Percentiles rank a stretch among this genome's conserved stretches.
These are phyloP conservation scores for Ceratobasidium theobromae DNA, from an alignment of 1,284 basidiomycete genomes.

Conservation along the genomic window DNA sequence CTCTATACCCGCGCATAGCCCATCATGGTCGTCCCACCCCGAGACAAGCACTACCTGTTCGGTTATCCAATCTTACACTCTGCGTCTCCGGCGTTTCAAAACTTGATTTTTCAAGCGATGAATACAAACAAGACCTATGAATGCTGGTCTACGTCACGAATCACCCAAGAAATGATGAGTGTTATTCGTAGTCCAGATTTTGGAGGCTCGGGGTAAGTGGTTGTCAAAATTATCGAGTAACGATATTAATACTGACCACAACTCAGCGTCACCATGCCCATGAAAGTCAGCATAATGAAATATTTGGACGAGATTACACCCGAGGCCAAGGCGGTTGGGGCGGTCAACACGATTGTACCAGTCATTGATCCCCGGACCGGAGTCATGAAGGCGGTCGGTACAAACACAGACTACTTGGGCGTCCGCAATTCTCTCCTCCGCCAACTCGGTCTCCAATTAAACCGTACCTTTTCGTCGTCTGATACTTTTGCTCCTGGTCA, in stretches of 20 bases:
- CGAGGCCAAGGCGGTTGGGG: conserved; percentile 41
- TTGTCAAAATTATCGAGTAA: not conserved
- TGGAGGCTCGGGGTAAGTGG: conserved; percentile 40
- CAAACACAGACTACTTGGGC: conserved; percentile 45
- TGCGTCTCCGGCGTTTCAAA: conserved; percentile 44
- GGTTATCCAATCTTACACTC: conserved; percentile 47
- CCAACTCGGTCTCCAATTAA: conserved; percentile 35
- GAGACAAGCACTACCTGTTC: conserved; percentile 30
- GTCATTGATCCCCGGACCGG: conserved; percentile 38
- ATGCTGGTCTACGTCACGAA: conserved; percentile 44
- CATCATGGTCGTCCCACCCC: not conserved
- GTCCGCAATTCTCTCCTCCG: conserved; percentile 43
- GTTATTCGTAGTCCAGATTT: conserved; percentile 41
- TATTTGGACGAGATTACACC: conserved; percentile 43
- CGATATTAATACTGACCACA: not conserved
- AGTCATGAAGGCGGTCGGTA: conserved; percentile 41
- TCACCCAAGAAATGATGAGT: conserved; percentile 42
- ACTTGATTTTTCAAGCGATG: conserved; percentile 42
- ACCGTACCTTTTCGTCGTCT: conserved; percentile 36
- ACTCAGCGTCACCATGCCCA: conserved; percentile 44
- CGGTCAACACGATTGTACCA: conserved; percentile 45
- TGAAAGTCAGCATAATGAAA: conserved; percentile 42
- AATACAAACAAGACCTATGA: conserved; percentile 40
- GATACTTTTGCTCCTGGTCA: conserved; percentile 36
- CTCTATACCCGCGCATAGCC: not conserved